Base-by-base conservation (phyloP, 257 asterid species). In the Rhazya stricta region DNA sequence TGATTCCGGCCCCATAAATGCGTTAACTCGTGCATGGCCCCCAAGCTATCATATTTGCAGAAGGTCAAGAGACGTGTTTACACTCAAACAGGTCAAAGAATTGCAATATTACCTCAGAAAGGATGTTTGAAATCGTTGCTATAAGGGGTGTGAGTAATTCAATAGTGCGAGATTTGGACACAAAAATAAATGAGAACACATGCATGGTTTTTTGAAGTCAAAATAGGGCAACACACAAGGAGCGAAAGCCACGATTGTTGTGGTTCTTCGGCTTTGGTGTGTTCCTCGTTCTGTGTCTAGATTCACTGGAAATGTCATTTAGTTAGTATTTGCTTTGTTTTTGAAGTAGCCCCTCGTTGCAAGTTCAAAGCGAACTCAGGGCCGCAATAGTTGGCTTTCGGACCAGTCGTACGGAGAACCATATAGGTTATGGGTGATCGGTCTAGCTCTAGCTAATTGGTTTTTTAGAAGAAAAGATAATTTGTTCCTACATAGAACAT, bases 141-240 rank as follows among this genome's bases (percentile, higher is more conserved):
- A n/a, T n/a, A n/a, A n/a, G n/a, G n/a, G n/a, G n/a, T n/a, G n/a
- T n/a, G n/a, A n/a, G n/a, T n/a, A n/a, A n/a, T n/a, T n/a, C n/a
- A 72, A 51, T 13, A 15, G 37, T 4, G 0, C 12, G 21, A 48
- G 21, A 5, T 18, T 12, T 60, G 12, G 67, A 30, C 39, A 60
- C 39, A 29, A 60, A 60, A 78, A 83, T 86, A 84, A 88, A 86
- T 86, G 84, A 79, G 71, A 77, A 76, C 90, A 84, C 88, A 81
- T 85, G 91, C 68, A 74, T 67, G 30, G 77, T 69, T 69, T 81
- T n/a, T 74, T 37, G 51, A 42, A 75, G 73, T 43, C 74, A 69
- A 81, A 54, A 39, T 53, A 23, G 70, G 62, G 32, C 79, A 41
- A 42, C 25, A 27, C 9, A 53, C 45, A 75, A 72, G 60, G 71